Evolutionary conservation across 352 stramenopile genomes (phyloP), one percentile per base, ranked within the genome.

Genomic region (Globisporangium recalcitrans): DNA sequence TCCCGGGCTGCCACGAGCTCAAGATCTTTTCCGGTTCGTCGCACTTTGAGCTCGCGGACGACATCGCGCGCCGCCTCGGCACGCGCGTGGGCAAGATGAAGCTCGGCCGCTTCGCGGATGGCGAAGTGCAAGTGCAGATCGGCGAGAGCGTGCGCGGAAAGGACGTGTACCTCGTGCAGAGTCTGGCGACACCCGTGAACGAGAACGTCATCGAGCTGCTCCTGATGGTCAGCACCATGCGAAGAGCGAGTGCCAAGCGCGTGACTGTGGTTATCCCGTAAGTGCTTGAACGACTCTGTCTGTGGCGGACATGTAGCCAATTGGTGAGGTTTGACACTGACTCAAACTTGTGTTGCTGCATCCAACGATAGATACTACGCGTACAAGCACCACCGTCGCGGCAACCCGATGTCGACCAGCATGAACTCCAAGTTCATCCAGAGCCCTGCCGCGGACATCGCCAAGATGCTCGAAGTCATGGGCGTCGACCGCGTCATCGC

Each of bases 161-260:
- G 75, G 93, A 98, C 68, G 91, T 98, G 51, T 98, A 98, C 73
- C 74, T 98, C 42, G 87, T 98, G 58, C 93, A 98, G 80, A 96
- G 87, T 64, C 86, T 96, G 26, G 82, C 87, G 36, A 90, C 77
- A 52, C 93, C 93, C 14, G 91, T 98, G 53, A 98, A 98, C 65
- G 93, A 98, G 67, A 96, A 96, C 71, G 85, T 98, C 52, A 97
- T 98, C 56, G 93, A 98, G 73, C 73, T 98, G 63, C 70, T 98
- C 62, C 80, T 98, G 34, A 98, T 98, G 88, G 87, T 98, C 49
- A 97, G 88, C 65, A 96, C 91, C 40, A 93, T 97, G 78, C 87
- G 91, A 44, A 84, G 93, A 58, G 92, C 93, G 9, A 97, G 87
- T 51, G 93, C 93, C 63, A 98, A 98, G 82, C 87, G 91, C 60